These are phyloP conservation scores for Boletus rubropictus DNA, from an alignment of 768 basidiomycete genomes.

Conservation along the genomic window DNA sequence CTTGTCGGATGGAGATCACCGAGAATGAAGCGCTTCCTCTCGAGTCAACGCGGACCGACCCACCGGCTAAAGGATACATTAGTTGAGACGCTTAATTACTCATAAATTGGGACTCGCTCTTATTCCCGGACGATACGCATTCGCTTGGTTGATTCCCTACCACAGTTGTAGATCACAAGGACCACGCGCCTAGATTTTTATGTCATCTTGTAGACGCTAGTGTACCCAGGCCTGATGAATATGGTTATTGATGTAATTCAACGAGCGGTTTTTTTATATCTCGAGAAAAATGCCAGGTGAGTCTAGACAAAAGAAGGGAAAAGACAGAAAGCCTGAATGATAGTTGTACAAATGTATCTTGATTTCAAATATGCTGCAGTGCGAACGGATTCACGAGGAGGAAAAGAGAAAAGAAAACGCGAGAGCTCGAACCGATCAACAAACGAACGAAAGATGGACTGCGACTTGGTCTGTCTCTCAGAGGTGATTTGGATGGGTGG, in stretches of 20 bases:
- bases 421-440: not conserved
- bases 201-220: not conserved
- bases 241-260: not conserved
- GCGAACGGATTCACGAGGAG: not conserved
- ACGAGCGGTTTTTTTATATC: not conserved
- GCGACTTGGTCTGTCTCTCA: no score
- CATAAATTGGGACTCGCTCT: not conserved
- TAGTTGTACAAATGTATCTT: slow-evolving; percentile 1
- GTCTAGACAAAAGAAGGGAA: not conserved
- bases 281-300: not conserved
- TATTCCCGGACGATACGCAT: not conserved
- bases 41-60: not conserved
- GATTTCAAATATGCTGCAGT: not conserved
- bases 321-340: not conserved
- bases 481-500: no score
- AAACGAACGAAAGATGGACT: not conserved
- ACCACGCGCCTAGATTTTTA: no score
- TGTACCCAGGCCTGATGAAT: not conserved
- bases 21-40: not conserved
- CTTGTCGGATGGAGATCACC: not conserved
- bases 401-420: not conserved
- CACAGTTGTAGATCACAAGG: not conserved
- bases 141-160: not conserved
- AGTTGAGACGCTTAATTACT: not conserved
- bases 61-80: not conserved